phyloP scores from a whole-genome alignment of 2,329 filamentous ascomycete genomes.

The Anthostomella pinea region DNA sequence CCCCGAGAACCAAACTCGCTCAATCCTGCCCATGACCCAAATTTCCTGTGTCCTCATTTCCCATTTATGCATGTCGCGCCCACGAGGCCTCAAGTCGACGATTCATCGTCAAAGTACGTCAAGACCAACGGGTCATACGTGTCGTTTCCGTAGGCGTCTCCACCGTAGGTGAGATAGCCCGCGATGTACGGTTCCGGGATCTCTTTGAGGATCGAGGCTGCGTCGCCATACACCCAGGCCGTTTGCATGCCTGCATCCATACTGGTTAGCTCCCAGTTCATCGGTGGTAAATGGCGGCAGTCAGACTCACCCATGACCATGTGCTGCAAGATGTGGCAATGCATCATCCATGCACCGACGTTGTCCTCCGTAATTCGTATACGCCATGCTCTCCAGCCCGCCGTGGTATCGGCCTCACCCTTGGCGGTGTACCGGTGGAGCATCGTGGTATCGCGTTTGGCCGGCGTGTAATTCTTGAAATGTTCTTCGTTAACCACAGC shows the following conservation, averaged over 20 bases:
- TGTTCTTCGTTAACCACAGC: conserved; percentile 44
- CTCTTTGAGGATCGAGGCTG: conserved; percentile 30
- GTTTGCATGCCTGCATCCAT: conserved; percentile 32
- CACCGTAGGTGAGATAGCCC: conserved; percentile 42
- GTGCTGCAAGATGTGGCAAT: conserved; percentile 58
- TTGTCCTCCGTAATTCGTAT: conserved; percentile 41
- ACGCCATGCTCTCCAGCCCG: conserved; percentile 62
- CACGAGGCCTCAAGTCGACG: no score
- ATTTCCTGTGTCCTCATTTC: no score
- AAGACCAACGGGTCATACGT: conserved; percentile 30
- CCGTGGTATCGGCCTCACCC: conserved; percentile 37
- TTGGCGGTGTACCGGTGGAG: conserved; percentile 51
- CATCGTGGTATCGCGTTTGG: conserved; percentile 48
- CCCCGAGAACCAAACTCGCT: no score
- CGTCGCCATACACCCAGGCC: conserved; percentile 38
- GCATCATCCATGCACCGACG: conserved; percentile 61
- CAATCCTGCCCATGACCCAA: no score
- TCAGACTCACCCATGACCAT: conserved; percentile 54
- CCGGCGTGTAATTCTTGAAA: conserved; percentile 34
- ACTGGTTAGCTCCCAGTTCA: background rate
- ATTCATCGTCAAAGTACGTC: conserved; percentile 17
- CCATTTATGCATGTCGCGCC: no score
- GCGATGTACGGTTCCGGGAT: conserved; percentile 32
- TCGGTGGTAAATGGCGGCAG: no score
- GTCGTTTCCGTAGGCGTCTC: conserved; percentile 41